phyloP scores from a whole-genome alignment of 1,284 basidiomycete species.

The Puccinia horiana region DNA sequence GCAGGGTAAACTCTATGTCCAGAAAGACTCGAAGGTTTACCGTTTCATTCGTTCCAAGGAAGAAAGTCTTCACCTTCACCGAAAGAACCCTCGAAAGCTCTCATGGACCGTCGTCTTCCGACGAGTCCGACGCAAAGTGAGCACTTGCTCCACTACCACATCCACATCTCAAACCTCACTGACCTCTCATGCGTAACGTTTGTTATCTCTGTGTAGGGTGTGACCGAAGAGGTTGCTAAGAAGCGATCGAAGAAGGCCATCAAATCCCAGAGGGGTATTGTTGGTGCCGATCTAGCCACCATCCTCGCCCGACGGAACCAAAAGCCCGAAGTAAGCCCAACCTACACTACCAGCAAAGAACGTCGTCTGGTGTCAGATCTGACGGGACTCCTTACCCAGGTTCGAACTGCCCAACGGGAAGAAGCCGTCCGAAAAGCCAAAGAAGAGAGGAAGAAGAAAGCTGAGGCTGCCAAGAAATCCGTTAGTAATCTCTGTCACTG shows the following conservation, averaged over 20 bases:
- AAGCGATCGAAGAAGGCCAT: conserved; percentile 44
- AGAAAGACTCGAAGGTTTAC: conserved; percentile 89
- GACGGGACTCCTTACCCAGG: conserved; percentile 67
- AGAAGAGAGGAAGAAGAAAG: conserved; percentile 89
- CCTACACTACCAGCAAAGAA: not conserved
- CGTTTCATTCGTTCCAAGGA: conserved; percentile 49
- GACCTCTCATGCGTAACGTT: not conserved
- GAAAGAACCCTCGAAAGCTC: conserved; percentile 48
- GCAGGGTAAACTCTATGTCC: conserved; percentile 80
- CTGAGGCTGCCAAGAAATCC: conserved; percentile 71
- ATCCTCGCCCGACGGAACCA: conserved; percentile 84
- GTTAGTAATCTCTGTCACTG: conserved; percentile 66
- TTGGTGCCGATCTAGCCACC: conserved; percentile 87
- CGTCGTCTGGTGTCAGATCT: not conserved
- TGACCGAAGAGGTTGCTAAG: conserved; percentile 47
- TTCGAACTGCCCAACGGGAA: conserved; percentile 76
- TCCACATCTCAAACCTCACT: not conserved
- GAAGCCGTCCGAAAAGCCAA: conserved; percentile 88
- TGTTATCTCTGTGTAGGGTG: conserved; percentile 19
- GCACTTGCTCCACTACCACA: not conserved
- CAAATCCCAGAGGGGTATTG: conserved; percentile 80
- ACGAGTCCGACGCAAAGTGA: conserved; percentile 36
- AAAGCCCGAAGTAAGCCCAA: conserved; percentile 36
- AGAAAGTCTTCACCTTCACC: conserved; percentile 48
- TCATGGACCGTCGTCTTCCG: conserved; percentile 47